Conservation (phyloP, 345 rosid genomes). For the Hibiscus syriacus region DNA sequence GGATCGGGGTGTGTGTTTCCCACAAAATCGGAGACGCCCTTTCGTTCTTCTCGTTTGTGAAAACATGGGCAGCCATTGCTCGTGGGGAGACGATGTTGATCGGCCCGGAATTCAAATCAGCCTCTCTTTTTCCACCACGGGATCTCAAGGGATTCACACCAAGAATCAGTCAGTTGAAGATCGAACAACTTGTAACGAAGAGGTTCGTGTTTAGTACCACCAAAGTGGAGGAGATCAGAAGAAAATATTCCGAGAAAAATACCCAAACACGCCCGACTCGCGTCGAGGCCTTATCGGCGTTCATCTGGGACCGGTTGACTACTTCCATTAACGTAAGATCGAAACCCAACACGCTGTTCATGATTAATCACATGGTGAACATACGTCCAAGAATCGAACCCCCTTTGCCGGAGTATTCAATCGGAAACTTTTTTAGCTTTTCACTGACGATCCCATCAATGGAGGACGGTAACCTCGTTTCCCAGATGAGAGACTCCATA, state of each 20-base stretch:
- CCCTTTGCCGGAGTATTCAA: neutral
- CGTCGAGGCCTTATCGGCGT: constrained; percentile 11
- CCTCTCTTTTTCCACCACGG: constrained; percentile 5
- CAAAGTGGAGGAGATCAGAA: neutral
- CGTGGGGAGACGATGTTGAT: neutral
- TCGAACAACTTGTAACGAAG: neutral
- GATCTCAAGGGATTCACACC: neutral
- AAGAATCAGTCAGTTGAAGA: neutral
- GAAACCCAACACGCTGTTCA: neutral
- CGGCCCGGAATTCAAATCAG: neutral
- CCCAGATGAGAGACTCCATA: neutral
- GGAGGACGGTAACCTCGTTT: neutral
- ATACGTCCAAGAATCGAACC: constrained; percentile 12
- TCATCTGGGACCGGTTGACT: neutral
- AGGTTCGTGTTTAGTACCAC: neutral
- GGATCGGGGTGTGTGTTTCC: neutral
- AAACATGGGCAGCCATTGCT: neutral
- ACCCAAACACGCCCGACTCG: constrained; percentile 7
- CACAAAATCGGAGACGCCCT: constrained; percentile 10
- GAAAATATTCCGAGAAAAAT: neutral
- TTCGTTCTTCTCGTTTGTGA: constrained; percentile 6
- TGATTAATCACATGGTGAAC: constrained; percentile 21
- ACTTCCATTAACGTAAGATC: neutral
- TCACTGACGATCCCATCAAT: neutral
- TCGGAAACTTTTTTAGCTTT: neutral